Conservation (phyloP, 257 asterid species). For the Apocynum venetum region DNA sequence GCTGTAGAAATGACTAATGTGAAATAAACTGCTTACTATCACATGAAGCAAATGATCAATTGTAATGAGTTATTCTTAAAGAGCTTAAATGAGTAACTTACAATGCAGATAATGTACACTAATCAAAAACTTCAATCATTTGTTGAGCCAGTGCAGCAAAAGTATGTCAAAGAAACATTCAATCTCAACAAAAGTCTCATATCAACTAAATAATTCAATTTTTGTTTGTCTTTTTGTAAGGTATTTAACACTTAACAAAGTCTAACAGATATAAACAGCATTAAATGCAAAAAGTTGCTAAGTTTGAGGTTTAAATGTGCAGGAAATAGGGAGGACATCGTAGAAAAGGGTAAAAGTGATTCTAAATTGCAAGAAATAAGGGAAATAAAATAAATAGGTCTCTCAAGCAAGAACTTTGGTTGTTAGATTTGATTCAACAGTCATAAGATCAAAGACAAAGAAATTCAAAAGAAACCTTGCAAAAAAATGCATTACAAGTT, state of each 20-base stretch:
- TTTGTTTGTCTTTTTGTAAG: too few relatives aligned
- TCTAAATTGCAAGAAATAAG: not conserved
- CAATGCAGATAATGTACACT: not conserved
- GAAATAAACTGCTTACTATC: not conserved
- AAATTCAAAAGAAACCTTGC: not conserved
- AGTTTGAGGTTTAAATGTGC: not conserved
- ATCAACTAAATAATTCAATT: not conserved
- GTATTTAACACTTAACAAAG: not conserved
- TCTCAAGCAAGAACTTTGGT: not conserved
- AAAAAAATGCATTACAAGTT: not conserved
- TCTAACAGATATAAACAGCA: not conserved
- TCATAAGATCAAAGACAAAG: slow-evolving; percentile 15
- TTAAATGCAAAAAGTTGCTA: not conserved
- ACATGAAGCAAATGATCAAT: not conserved
- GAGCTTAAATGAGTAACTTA: not conserved
- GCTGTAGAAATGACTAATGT: not conserved
- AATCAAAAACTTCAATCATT: not conserved
- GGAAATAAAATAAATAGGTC: not conserved
- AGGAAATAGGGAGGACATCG: not conserved
- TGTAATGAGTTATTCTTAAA: not conserved
- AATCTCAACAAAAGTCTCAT: not conserved
- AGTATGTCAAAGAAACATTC: not conserved
- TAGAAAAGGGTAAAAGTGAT: not conserved
- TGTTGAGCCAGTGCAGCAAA: not conserved
- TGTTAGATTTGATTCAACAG: slow-evolving; percentile 15